Evolutionary conservation across 768 basidiomycete species (phyloP).

Genomic region (Russula abietina): DNA sequence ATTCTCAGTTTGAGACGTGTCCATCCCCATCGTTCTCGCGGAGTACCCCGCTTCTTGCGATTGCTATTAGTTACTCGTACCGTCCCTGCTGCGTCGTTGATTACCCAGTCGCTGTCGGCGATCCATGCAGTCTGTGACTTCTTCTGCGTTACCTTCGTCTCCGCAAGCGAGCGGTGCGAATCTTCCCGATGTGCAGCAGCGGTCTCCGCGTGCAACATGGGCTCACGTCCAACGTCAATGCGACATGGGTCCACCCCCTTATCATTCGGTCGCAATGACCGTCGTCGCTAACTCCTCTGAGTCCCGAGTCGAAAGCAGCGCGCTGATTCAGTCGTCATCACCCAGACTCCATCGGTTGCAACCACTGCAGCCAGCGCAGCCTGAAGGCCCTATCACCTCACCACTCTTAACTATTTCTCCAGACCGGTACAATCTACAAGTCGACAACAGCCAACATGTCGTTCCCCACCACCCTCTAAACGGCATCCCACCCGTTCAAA

Average conservation of each 20-base stretch:
- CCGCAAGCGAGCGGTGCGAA: conserved; percentile 19
- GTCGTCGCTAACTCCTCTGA: conserved; percentile 15
- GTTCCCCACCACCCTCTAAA: conserved; percentile 40
- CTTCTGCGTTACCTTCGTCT: conserved; percentile 16
- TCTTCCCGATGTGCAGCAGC: conserved; percentile 18
- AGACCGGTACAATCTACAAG: conserved; percentile 32
- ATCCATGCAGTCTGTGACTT: conserved; percentile 20
- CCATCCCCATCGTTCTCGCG: conserved; percentile 21
- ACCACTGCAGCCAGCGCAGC: conserved; percentile 42
- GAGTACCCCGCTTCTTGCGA: conserved; percentile 19
- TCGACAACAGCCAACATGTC: conserved; percentile 42
- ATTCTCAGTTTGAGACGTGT: conserved; percentile 25
- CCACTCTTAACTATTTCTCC: conserved; percentile 48
- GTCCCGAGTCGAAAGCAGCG: conserved; percentile 33
- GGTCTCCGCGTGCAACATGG: conserved; percentile 25
- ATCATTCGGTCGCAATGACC: conserved; percentile 7
- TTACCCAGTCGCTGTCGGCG: conserved; percentile 12
- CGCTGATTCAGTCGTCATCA: conserved; percentile 42
- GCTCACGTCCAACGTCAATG: conserved; percentile 25
- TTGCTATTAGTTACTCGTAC: conserved; percentile 18
- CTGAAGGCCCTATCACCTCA: conserved; percentile 30
- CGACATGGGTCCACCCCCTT: conserved; percentile 21
- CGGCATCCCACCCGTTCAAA: conserved; percentile 34
- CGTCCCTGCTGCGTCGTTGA: conserved; percentile 3
- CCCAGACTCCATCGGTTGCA: conserved; percentile 50